phyloP scores from a whole-genome alignment of 192 early-diverging fungal species.

The Dispira simplex region DNA sequence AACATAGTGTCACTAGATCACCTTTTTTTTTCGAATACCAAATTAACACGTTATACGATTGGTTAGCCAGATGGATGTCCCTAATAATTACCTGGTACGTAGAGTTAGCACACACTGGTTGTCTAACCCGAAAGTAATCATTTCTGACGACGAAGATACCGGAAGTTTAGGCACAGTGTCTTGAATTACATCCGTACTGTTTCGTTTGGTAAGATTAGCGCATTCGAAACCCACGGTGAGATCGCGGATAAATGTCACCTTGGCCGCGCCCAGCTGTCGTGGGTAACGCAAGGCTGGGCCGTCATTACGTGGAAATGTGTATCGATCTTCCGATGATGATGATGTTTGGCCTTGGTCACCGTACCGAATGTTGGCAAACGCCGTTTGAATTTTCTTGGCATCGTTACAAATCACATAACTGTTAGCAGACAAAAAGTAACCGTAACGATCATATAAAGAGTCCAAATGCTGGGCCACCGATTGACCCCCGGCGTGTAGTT shows the following conservation, averaged over 20 bases:
- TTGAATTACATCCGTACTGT: too few relatives aligned
- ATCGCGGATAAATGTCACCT: slow-evolving; percentile 64
- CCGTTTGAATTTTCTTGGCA: slow-evolving; percentile 41
- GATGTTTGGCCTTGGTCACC: slow-evolving; percentile 22
- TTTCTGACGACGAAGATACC: slow-evolving; percentile 60
- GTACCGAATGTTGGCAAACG: slow-evolving; percentile 75
- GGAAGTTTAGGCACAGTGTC: slow-evolving; percentile 52
- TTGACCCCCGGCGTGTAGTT: slow-evolving; percentile 42
- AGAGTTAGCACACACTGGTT: slow-evolving; percentile 50
- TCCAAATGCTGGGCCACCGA: slow-evolving; percentile 55
- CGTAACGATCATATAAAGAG: slow-evolving; percentile 53
- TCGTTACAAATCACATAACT: slow-evolving; percentile 80
- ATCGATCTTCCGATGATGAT: slow-evolving; percentile 13
- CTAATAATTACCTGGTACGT: slow-evolving; percentile 30
- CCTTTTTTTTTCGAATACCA: background rate
- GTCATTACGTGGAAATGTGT: slow-evolving; percentile 11
- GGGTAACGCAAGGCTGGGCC: slow-evolving; percentile 51
- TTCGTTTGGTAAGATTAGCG: slow-evolving; percentile 17
- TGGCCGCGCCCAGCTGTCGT: slow-evolving; percentile 41
- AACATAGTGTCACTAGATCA: background rate
- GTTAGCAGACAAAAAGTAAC: slow-evolving; percentile 74
- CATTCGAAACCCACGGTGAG: slow-evolving; percentile 81
- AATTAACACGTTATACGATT: background rate
- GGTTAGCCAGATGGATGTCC: too few relatives aligned
- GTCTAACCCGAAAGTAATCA: slow-evolving; percentile 78